phyloP scores from a whole-genome alignment of 805 yeast genomes.

The Monosporozyma yasuniensis region DNA sequence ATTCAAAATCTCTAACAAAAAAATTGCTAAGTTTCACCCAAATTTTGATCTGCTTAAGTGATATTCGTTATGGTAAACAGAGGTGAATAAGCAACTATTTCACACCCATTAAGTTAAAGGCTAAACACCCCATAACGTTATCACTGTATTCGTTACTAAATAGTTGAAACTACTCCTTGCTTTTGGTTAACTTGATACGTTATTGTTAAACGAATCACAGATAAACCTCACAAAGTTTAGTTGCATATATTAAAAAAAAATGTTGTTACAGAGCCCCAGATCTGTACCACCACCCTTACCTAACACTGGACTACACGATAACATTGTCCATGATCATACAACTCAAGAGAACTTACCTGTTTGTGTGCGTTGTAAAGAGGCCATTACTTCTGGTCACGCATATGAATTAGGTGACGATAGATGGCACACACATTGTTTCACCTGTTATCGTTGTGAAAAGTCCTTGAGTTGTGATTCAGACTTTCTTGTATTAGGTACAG shows the following conservation, averaged over 20 bases:
- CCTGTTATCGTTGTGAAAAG: constrained; percentile 75
- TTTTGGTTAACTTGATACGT: too few relatives aligned
- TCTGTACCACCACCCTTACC: neutral
- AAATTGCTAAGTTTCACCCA: neutral
- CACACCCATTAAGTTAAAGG: neutral
- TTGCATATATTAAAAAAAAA: neutral
- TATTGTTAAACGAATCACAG: neutral
- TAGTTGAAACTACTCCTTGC: neutral
- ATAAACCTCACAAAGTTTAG: neutral
- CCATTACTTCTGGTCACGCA: constrained; percentile 85
- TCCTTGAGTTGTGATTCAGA: constrained; percentile 80
- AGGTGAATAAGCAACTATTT: neutral
- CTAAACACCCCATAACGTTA: neutral
- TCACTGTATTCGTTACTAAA: neutral
- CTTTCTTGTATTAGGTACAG: constrained; percentile 86
- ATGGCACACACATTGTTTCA: constrained; percentile 93
- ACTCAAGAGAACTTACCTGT: constrained; percentile 13
- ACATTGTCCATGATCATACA: neutral
- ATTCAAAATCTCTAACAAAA: neutral
- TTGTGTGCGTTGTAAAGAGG: constrained; percentile 38
- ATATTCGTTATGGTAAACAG: neutral
- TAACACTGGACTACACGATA: neutral
- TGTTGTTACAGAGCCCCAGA: neutral
- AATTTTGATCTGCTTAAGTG: neutral
- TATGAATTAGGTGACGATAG: constrained; percentile 89